Evolutionary conservation across 2,329 filamentous ascomycete genomes (phyloP), one percentile per base, ranked within the genome.

Genomic region (Microascus cirrosus): DNA sequence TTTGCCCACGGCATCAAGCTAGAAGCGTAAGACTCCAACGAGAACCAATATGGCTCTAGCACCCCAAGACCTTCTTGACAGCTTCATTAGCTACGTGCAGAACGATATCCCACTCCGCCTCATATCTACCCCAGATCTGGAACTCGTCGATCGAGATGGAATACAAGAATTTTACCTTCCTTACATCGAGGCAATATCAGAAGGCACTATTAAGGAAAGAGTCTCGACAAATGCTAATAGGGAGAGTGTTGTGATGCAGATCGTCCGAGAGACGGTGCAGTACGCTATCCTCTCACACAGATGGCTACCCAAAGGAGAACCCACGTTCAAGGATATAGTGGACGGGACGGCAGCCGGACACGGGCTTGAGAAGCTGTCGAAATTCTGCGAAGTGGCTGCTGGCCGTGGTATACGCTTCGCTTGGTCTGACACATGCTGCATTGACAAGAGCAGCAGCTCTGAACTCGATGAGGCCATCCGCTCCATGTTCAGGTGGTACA

Each of bases 261-360:
- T 39, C 18, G 36, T 39, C 12, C 36, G 11, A 3, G 36, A 39
- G 36, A 39, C 36, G 36, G 36, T 39, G 36, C 11, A 60, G 55
- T 73, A 71, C 54, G 68, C 65, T 11, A 72, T 72, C 28, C 63
- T 73, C 1, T 72, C 69, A 1, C 70, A 72, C 53, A 70, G 66
- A 1, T 72, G 70, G 69, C 64, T 61, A 7, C 57, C 62, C 1
- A 39, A 18, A 18, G 65, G 66, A 1, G 69, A 72, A 54, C 62
- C 70, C 1, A 61, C 61, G 2, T 66, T 67, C 28, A 61, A 67
- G 20, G 65, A 69, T 10, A 62, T 64, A 58, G 25, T 36, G 28
- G 32, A 22, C 24, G 36, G 36, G 15, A 34, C 32, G 15, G 54
- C 25, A 11, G 24, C 42, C 18, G n/a, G 45, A 6, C 28, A 4